Evolutionary conservation across 1,284 basidiomycete species (phyloP).

Genomic region (Malassezia arunalokei): DNA sequence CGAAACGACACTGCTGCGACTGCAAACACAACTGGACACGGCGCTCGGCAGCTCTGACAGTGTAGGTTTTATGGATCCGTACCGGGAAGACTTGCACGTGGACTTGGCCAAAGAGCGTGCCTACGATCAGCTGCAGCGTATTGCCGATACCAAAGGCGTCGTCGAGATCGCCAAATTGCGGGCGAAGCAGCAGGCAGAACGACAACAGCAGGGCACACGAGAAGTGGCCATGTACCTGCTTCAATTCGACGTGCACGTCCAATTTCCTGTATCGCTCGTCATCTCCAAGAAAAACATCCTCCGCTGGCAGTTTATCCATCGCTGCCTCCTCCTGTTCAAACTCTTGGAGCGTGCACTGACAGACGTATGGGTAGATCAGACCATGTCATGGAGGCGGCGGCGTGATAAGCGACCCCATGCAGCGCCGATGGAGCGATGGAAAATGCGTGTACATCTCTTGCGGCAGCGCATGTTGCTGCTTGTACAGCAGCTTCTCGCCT

Average conservation of each 20-base stretch:
- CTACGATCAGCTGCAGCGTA: slow-evolving; percentile 43
- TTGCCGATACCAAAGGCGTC: slow-evolving; percentile 44
- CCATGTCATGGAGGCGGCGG: slow-evolving; percentile 24
- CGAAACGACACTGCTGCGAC: slow-evolving; percentile 36
- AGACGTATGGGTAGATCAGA: slow-evolving; percentile 40
- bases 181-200: slow-evolving; percentile 20
- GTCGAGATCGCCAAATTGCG: slow-evolving; percentile 43
- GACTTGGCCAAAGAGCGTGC: slow-evolving; percentile 38
- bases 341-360: slow-evolving; percentile 32
- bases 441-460: slow-evolving; percentile 36
- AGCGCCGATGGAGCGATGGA: slow-evolving; percentile 34
- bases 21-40: slow-evolving; percentile 43
- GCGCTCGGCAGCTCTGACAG: slow-evolving; percentile 38
- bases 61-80: slow-evolving; percentile 41
- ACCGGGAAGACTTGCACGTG: slow-evolving; percentile 40
- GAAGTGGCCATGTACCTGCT: slow-evolving; percentile 40
- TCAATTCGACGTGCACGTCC: slow-evolving; percentile 41
- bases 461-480: slow-evolving; percentile 42
- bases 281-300: slow-evolving; percentile 45
- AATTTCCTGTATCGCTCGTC: slow-evolving; percentile 44
- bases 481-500: slow-evolving; percentile 41
- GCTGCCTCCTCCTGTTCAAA: slow-evolving; percentile 41
- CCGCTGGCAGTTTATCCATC: slow-evolving; percentile 42
- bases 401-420: slow-evolving; percentile 15
- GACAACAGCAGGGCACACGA: slow-evolving; percentile 49